These are phyloP conservation scores for Yarrowia sp. DNA, from an alignment of 805 yeast genomes.

Conservation along the genomic window DNA sequence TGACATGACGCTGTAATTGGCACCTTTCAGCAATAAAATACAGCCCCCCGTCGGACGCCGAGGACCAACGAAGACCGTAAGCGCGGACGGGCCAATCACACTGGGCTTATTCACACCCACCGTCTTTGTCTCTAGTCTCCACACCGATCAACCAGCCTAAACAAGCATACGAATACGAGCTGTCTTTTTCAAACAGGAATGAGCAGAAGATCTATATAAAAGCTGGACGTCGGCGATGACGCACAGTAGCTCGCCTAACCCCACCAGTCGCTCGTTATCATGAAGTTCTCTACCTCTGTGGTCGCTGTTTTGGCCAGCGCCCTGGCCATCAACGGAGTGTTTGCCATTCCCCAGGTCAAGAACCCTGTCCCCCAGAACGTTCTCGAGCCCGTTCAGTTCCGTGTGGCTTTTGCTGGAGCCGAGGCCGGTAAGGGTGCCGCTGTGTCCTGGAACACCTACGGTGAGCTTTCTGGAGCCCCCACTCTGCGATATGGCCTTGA, in stretches of 20 bases:
- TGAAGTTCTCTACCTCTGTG: constrained; percentile 17
- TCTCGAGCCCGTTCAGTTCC: constrained; percentile 33
- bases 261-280: constrained; percentile 9
- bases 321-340: constrained; percentile 13
- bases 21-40: not conserved
- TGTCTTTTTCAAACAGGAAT: not conserved
- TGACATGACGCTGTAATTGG: not conserved
- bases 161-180: constrained; percentile 27
- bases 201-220: constrained; percentile 4
- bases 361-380: constrained; percentile 31
- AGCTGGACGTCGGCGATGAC: not conserved
- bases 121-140: not conserved
- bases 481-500: constrained; percentile 45
- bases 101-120: not conserved
- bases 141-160: constrained; percentile 2
- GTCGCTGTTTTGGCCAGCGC: constrained; percentile 18
- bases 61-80: not conserved
- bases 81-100: constrained; percentile 1
- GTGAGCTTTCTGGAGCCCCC: constrained; percentile 42
- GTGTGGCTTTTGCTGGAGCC: constrained; percentile 13
- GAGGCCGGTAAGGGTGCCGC: constrained; percentile 21
- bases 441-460: constrained; percentile 46
- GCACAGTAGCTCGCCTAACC: not conserved
- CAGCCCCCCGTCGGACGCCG: not conserved
- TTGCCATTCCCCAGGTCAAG: constrained; percentile 31